phyloP scores from a whole-genome alignment of 306 rosid genomes.

The Cicer arietinum region DNA sequence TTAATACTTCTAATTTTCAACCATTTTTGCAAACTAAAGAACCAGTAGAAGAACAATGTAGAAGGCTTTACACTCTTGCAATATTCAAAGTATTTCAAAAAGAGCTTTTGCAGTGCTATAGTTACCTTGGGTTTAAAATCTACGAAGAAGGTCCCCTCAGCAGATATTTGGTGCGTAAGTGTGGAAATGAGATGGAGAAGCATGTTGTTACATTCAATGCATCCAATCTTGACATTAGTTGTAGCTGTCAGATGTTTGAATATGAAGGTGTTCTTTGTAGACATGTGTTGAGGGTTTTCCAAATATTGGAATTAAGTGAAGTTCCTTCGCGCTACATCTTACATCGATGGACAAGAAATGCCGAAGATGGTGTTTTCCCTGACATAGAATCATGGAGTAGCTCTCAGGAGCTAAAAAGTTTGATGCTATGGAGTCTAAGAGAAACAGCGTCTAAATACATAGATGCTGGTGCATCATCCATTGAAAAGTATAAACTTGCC shows the following conservation, averaged over 20 bases:
- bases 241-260: constrained; percentile 97
- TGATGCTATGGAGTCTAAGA: constrained; percentile 96
- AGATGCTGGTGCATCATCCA: constrained; percentile 86
- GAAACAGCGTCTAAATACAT: constrained; percentile 89
- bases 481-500: constrained; percentile 89
- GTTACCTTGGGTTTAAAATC: constrained; percentile 88
- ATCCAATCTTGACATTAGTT: constrained; percentile 59
- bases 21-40: constrained; percentile 93
- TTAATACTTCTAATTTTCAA: constrained; percentile 73
- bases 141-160: constrained; percentile 68
- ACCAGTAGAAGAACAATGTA: constrained; percentile 86
- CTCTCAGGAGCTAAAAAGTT: constrained; percentile 73
- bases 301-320: constrained; percentile 82
- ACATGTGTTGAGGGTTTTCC: constrained; percentile 84
- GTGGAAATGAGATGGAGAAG: constrained; percentile 80
- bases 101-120: constrained; percentile 85
- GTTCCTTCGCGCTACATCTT: constrained; percentile 82
- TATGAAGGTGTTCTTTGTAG: constrained; percentile 92
- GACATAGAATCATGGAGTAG: constrained; percentile 71
- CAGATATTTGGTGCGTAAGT: constrained; percentile 82
- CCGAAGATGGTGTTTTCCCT: constrained; percentile 79
- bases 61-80: constrained; percentile 80
- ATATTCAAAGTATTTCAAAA: constrained; percentile 86
- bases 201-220: constrained; percentile 68
- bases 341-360: constrained; percentile 90